These are phyloP conservation scores for Annulohypoxylon bovei DNA, from an alignment of 495 filamentous ascomycete genomes.

Conservation along the genomic window DNA sequence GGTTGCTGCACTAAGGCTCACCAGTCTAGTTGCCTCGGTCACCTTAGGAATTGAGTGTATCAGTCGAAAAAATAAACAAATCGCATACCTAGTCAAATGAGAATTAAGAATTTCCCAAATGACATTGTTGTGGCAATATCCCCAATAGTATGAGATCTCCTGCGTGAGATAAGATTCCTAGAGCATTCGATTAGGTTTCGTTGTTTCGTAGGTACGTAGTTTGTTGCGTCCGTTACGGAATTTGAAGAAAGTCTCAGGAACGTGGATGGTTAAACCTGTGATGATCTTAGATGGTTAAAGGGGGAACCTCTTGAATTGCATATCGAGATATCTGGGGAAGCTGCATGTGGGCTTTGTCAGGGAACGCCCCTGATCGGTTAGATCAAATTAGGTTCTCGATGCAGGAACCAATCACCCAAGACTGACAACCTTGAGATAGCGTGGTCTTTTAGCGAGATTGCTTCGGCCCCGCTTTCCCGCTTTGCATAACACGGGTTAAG, in stretches of 20 bases:
- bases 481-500: constrained; percentile 24
- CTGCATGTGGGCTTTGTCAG: constrained; percentile 12
- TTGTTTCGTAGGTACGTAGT: background rate
- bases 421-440: constrained; percentile 24
- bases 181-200: background rate
- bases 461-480: constrained; percentile 22
- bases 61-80: background rate
- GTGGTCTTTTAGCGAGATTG: constrained; percentile 36
- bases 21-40: background rate
- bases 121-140: background rate
- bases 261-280: background rate
- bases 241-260: background rate
- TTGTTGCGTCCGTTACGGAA: background rate
- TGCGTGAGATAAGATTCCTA: background rate
- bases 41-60: background rate
- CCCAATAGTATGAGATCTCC: background rate
- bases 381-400: constrained; percentile 15
- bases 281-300: constrained; percentile 2
- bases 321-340: constrained; percentile 37
- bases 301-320: constrained; percentile 31
- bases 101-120: background rate
- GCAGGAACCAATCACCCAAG: constrained; percentile 37
- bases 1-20: background rate
- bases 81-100: background rate
- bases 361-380: constrained; percentile 6